Conservation (phyloP, 805 yeast species). For the Torulaspora franciscae region DNA sequence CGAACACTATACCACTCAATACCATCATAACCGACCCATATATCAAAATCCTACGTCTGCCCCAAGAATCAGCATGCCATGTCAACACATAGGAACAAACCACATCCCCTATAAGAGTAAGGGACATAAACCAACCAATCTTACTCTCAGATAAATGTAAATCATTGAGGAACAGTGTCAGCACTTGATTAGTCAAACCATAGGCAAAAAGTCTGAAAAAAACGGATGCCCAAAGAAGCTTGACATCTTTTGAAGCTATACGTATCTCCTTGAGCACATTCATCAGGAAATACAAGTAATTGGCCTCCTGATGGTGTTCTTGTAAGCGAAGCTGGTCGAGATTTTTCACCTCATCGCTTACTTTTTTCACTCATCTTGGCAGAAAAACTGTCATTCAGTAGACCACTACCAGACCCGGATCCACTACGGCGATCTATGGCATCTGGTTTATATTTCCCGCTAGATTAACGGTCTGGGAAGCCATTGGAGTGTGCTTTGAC, state of each 20-base stretch:
- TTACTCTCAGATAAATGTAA: slow-evolving; percentile 50
- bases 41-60: slow-evolving; percentile 60
- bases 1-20: slow-evolving; percentile 59
- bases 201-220: slow-evolving; percentile 68
- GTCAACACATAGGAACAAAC: slow-evolving; percentile 63
- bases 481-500: not conserved
- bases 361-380: not conserved
- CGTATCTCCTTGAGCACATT: slow-evolving; percentile 25
- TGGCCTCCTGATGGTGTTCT: too few relatives aligned
- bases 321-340: too few relatives aligned
- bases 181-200: slow-evolving; percentile 74
- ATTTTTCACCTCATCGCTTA: slow-evolving; percentile 2
- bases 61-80: slow-evolving; percentile 69
- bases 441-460: not conserved
- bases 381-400: not conserved
- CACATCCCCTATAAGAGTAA: slow-evolving; percentile 77
- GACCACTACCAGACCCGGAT: not conserved
- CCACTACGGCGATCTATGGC: not conserved
- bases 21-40: slow-evolving; percentile 66
- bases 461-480: not conserved
- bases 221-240: slow-evolving; percentile 62
- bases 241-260: slow-evolving; percentile 48
- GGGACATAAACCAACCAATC: slow-evolving; percentile 77
- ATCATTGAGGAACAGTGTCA: slow-evolving; percentile 59
- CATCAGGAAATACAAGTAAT: slow-evolving; percentile 7